Conservation (phyloP, 2,329 filamentous ascomycete genomes). For the Botryotinia narcissicola region DNA sequence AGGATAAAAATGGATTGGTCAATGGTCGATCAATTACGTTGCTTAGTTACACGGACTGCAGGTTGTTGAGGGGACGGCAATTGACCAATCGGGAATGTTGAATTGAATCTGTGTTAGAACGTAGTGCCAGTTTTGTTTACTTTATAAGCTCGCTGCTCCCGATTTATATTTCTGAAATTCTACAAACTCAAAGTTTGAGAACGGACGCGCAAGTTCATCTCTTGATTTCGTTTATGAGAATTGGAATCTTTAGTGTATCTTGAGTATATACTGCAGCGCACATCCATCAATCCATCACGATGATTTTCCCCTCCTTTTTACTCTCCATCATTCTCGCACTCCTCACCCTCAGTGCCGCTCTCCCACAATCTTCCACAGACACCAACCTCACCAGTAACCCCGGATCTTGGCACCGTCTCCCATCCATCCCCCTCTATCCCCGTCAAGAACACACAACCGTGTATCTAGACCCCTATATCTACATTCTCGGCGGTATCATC, state of each 20-base stretch:
- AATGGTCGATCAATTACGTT: background rate
- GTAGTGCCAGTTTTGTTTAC: background rate
- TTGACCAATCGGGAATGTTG: background rate
- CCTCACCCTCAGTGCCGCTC: background rate
- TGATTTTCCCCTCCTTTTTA: background rate
- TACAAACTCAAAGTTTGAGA: background rate
- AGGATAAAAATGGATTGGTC: background rate
- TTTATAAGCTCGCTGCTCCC: background rate
- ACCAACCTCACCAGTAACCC: background rate
- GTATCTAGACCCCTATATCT: conserved; percentile 17
- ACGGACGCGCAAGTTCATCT: background rate
- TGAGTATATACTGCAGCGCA: background rate
- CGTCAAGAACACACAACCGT: conserved; percentile 29
- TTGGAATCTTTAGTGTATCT: background rate
- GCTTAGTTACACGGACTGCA: background rate
- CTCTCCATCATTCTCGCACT: background rate
- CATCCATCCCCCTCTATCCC: conserved; percentile 10
- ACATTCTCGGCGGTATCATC: conserved; percentile 25
- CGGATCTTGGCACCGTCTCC: conserved; percentile 2
- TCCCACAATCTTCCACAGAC: background rate
- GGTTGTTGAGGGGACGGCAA: background rate
- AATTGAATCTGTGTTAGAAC: background rate
- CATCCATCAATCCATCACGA: background rate
- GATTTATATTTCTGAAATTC: background rate
- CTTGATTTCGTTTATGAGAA: background rate